phyloP scores from a whole-genome alignment of 2,329 filamentous ascomycete genomes.

The Xylaria hypoxylon region DNA sequence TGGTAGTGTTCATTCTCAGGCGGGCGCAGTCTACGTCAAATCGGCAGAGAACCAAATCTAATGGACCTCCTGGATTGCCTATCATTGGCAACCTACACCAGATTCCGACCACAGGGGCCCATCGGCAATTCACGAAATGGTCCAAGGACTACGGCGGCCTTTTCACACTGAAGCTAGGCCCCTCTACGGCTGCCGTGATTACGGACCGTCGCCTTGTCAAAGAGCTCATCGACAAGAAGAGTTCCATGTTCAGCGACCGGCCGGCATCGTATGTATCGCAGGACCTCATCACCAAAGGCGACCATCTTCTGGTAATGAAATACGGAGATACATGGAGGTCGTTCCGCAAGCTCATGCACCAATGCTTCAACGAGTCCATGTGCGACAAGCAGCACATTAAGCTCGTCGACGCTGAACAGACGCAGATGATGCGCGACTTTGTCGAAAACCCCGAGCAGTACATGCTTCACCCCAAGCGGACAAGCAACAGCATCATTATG shows the following conservation, averaged over 20 bases:
- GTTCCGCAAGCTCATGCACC: constrained; percentile 10
- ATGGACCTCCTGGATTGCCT: constrained; percentile 4
- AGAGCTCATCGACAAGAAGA: constrained; percentile 13
- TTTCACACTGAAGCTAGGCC: constrained; percentile 18
- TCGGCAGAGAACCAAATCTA: constrained; percentile 8
- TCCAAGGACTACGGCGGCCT: constrained; percentile 11
- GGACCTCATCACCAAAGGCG: constrained; percentile 13
- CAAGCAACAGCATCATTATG: constrained; percentile 32
- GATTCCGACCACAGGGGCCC: constrained; percentile 5
- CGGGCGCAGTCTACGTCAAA: constrained; percentile 3
- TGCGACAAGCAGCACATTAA: constrained; percentile 21
- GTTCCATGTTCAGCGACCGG: constrained; percentile 15
- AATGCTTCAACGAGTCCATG: constrained; percentile 16
- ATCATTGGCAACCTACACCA: constrained; percentile 18
- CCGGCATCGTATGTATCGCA: background rate
- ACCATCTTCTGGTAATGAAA: constrained; percentile 28
- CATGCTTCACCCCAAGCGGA: constrained; percentile 24
- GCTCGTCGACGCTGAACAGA: constrained; percentile 27
- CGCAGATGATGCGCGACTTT: constrained; percentile 26
- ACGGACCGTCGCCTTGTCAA: background rate
- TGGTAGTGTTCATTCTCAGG: constrained; percentile 13
- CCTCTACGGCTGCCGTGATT: background rate
- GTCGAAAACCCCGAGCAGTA: background rate
- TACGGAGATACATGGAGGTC: constrained; percentile 15
- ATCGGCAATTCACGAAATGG: constrained; percentile 15